These are phyloP conservation scores for Claviceps humidiphila DNA, from an alignment of 2,329 filamentous ascomycete genomes.

Conservation along the genomic window DNA sequence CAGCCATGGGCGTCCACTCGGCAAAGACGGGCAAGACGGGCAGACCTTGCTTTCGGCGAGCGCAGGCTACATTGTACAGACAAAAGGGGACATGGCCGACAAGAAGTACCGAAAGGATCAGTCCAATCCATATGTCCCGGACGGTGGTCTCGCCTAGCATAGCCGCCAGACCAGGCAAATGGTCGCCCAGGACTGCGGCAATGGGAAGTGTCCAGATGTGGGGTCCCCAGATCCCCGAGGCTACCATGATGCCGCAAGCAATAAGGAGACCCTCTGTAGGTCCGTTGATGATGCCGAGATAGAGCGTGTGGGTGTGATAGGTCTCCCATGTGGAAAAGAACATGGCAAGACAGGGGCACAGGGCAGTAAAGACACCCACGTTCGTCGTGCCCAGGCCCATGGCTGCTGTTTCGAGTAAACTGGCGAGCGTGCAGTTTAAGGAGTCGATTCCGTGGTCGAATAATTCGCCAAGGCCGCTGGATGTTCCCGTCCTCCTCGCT, in stretches of 20 bases:
- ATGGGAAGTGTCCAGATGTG: slow-evolving; percentile 73
- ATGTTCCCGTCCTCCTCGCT: slow-evolving; percentile 85
- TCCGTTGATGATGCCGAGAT: slow-evolving; percentile 91
- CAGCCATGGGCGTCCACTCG: slow-evolving; percentile 84
- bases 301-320: slow-evolving; percentile 94
- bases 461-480: slow-evolving; percentile 85
- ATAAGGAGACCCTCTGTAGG: slow-evolving; percentile 91
- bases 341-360: slow-evolving; percentile 90
- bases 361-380: slow-evolving; percentile 78
- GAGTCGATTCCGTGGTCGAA: slow-evolving; percentile 99
- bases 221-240: slow-evolving; percentile 79
- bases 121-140: slow-evolving; percentile 74
- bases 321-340: slow-evolving; percentile 99
- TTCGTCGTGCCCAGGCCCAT: slow-evolving; percentile 81
- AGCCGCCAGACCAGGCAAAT: slow-evolving; percentile 36
- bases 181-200: slow-evolving; percentile 48
- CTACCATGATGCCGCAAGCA: slow-evolving; percentile 71
- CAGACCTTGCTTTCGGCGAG: slow-evolving; percentile 57
- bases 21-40: slow-evolving; percentile 73
- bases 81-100: slow-evolving; percentile 76
- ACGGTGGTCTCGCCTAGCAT: slow-evolving; percentile 61
- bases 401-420: slow-evolving; percentile 78
- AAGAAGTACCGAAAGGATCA: slow-evolving; percentile 53
- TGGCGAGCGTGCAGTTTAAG: slow-evolving; percentile 89
- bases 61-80: slow-evolving; percentile 70